phyloP scores from a whole-genome alignment of 164 flowering plant species.

The Saururus chinensis region DNA sequence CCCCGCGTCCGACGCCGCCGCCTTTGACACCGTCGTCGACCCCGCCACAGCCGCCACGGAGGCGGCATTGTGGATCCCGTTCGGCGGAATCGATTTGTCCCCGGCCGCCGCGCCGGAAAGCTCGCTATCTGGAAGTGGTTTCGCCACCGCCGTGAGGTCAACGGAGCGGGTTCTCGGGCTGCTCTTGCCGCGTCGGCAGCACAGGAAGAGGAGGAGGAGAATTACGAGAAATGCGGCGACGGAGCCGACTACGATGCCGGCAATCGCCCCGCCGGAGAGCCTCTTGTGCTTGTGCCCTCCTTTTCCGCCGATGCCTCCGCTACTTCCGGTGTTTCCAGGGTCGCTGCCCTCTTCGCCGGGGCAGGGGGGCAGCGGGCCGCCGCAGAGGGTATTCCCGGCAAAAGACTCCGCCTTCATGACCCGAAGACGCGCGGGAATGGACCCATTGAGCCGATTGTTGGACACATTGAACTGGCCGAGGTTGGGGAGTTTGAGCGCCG shows the following conservation, averaged over 20 bases:
- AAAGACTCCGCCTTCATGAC: constrained; percentile 23
- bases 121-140: constrained; percentile 18
- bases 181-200: constrained; percentile 35
- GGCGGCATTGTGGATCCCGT: constrained; percentile 9
- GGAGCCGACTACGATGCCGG: constrained; percentile 63
- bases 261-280: constrained; percentile 73
- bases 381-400: constrained; percentile 61
- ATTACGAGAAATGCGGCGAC: constrained; percentile 34
- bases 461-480: constrained; percentile 70
- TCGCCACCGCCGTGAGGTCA: constrained; percentile 16
- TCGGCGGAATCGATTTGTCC: constrained; percentile 7
- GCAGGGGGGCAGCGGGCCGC: constrained; percentile 44
- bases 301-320: background rate
- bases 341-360: constrained; percentile 7
- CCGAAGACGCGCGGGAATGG: constrained; percentile 37
- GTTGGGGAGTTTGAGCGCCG: constrained; percentile 28
- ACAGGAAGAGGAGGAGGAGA: constrained; percentile 27
- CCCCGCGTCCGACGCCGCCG: constrained; percentile 6
- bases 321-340: background rate
- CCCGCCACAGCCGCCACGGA: constrained; percentile 9
- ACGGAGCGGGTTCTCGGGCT: constrained; percentile 16
- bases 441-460: constrained; percentile 49
- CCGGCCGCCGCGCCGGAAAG: constrained; percentile 16
- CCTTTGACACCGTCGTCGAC: constrained; percentile 10
- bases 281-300: constrained; percentile 14